Conservation (phyloP, 164 flowering plant species). For the Annona squamosa region DNA sequence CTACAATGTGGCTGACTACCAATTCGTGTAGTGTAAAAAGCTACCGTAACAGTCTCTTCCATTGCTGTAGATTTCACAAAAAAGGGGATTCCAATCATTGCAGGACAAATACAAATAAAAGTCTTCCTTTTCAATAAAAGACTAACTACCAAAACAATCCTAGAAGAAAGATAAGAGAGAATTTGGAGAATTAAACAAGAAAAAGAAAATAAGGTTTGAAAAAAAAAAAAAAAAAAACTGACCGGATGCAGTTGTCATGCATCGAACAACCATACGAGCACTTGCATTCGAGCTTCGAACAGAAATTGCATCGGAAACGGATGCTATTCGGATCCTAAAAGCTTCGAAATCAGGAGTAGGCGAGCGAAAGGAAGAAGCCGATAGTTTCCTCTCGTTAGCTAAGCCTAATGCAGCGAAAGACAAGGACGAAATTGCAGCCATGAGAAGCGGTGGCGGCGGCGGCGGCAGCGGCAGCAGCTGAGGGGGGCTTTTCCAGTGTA, state of each 20-base stretch:
- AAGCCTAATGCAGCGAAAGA: conserved; percentile 23
- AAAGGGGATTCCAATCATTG: not conserved
- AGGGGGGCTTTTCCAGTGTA: not conserved
- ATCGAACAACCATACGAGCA: conserved; percentile 25
- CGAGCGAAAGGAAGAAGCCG: conserved; percentile 4
- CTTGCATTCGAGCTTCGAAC: conserved; percentile 14
- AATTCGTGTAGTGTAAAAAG: not conserved
- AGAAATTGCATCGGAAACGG: conserved; percentile 9
- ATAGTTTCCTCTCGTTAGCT: conserved; percentile 15
- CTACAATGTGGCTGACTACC: not conserved
- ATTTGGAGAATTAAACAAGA: not conserved
- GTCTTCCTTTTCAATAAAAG: not conserved
- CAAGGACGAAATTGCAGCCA: conserved; percentile 33
- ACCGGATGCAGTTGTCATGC: conserved; percentile 31
- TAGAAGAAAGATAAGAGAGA: not conserved
- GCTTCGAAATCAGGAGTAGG: conserved; percentile 12
- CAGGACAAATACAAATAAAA: not conserved
- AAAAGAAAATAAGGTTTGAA: not conserved
- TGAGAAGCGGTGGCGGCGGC: not conserved
- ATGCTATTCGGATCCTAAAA: conserved; percentile 10
- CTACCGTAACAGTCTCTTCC: not conserved
- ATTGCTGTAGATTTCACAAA: not conserved
- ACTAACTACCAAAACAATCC: not conserved
- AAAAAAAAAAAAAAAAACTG: not conserved
- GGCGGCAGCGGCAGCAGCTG: too few species aligned